Conservation (phyloP, 768 basidiomycete species). For the Hypsizygus marmoreus region DNA sequence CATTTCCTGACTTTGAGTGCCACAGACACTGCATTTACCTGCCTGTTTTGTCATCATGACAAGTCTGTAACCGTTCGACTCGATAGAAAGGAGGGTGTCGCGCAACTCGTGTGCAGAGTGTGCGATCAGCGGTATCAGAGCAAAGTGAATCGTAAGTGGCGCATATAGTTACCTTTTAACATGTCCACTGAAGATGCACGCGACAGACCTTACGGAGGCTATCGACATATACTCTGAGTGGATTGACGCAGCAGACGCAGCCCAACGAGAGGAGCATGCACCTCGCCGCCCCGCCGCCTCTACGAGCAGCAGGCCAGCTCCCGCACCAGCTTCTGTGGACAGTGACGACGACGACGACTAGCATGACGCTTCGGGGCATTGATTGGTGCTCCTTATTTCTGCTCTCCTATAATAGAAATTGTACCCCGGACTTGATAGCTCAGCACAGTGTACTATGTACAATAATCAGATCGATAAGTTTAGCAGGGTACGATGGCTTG, state of each 20-base stretch:
- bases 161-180: slow-evolving; percentile 12
- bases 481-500: too few relatives aligned
- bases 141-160: slow-evolving; percentile 76
- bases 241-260: slow-evolving; percentile 88
- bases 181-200: slow-evolving; percentile 11
- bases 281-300: slow-evolving; percentile 61
- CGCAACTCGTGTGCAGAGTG: slow-evolving; percentile 77
- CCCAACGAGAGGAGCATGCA: slow-evolving; percentile 61
- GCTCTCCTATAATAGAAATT: slow-evolving; percentile 13
- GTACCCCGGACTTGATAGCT: slow-evolving; percentile 16
- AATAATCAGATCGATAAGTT: slow-evolving; percentile 4
- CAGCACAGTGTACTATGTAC: slow-evolving; percentile 15
- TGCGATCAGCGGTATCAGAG: slow-evolving; percentile 88
- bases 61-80: slow-evolving; percentile 84
- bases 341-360: slow-evolving; percentile 58
- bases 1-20: slow-evolving; percentile 1
- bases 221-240: slow-evolving; percentile 91
- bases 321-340: slow-evolving; percentile 42
- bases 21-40: slow-evolving; percentile 81
- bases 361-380: too few relatives aligned
- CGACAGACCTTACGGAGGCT: slow-evolving; percentile 78
- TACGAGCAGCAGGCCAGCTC: slow-evolving; percentile 53
- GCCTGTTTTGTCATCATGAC: slow-evolving; percentile 89
- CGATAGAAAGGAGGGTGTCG: slow-evolving; percentile 84
- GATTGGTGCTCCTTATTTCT: slow-evolving; percentile 7